Base-by-base conservation (phyloP, 305 asterid genomes). In the Solanum aculeatissimum region DNA sequence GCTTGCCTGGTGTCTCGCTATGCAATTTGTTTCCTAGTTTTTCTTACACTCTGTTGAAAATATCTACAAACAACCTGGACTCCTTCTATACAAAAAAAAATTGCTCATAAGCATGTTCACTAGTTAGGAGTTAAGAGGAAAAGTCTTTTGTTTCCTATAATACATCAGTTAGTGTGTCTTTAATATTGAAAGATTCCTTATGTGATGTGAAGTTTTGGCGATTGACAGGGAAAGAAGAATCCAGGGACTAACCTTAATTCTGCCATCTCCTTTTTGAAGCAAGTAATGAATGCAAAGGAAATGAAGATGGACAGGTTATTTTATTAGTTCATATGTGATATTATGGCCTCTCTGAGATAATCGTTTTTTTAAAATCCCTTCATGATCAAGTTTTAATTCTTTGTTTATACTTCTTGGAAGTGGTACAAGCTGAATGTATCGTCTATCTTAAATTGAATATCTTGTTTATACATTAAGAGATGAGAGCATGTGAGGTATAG, bases 281-380 rank as follows among this genome's bases (percentile, higher is more conserved):
- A 92, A 90, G 98, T 96, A 80, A 86, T 45, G 84, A 91, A 89
- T 82, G 98, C 97, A 27, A 95, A 90, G 88, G 97, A 94, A 89
- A 94, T 96, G 98, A 90, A 83, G 91, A 92, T 95, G 80, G 99
- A 95, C 91, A 96, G 99, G 98, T 92, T 35, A 27, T 21, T 18
- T 78, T 29, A 66, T 53, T 78, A 19, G 19, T 19, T 11, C 83
- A 32, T 78, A 1, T 53, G 47, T 32, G 49, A 78, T 78, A 78
- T 53, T 29, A 19, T 32, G 32, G 32, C 47, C 4, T 78, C 65
- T 18, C 29, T 51, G 45, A 16, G 65, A 77, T 77, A 51, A 51
- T 77, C 2, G 18, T 40, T 77, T 4, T 53, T 2, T 53, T 11
- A 51, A 11, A 7, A 53, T 78, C 49, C 49, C 66, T 32, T 53